A percentile compares a stretch with the other conserved stretches of the same genome.
Evolutionary conservation across 78 protist species (phyloP).

Genomic region (Parvularia atlantis): DNA sequence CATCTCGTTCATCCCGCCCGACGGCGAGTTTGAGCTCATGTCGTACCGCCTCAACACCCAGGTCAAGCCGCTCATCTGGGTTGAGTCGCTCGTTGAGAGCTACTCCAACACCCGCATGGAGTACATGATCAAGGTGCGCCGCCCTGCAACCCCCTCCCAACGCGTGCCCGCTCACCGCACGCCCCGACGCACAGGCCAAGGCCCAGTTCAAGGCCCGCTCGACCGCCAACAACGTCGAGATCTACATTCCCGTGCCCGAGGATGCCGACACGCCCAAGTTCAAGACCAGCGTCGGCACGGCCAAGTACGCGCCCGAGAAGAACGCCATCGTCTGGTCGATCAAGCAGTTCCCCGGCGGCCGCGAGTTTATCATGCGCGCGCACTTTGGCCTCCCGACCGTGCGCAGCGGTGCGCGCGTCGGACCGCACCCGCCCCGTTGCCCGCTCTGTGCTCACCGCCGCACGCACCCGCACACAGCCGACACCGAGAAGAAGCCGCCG

Average conservation of each 20-base stretch:
- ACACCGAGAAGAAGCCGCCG: slow-evolving; percentile 62
- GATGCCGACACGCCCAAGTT: slow-evolving; percentile 92
- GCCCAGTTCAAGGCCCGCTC: slow-evolving; percentile 79
- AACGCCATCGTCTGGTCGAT: slow-evolving; percentile 91
- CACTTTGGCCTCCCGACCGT: slow-evolving; percentile 90
- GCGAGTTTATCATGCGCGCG: slow-evolving; percentile 76
- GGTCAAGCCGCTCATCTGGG: slow-evolving; percentile 90
- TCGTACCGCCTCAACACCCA: slow-evolving; percentile 80
- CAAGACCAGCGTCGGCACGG: slow-evolving; percentile 64
- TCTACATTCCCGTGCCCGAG: slow-evolving; percentile 90
- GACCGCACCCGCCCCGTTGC: too few species aligned
- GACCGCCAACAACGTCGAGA: slow-evolving; percentile 87
- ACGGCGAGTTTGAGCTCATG: slow-evolving; percentile 98
- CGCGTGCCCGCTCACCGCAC: too few species aligned
- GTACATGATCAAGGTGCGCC: slow-evolving; percentile 82
- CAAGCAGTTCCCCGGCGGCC: slow-evolving; percentile 86
- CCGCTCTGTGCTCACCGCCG: neutral
- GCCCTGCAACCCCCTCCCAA: too few species aligned
- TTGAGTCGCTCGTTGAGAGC: slow-evolving; percentile 72
- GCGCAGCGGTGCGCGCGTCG: neutral
- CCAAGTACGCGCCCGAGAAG: slow-evolving; percentile 85
- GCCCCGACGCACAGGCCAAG: too few species aligned
- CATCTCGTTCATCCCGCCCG: slow-evolving; percentile 97
- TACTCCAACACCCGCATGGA: slow-evolving; percentile 82
- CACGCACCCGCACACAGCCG: slow-evolving; percentile 25